Evolutionary conservation across 352 stramenopile species (phyloP), one percentile per base, ranked within the genome.

Genomic region (Globisporangium cystogenes): DNA sequence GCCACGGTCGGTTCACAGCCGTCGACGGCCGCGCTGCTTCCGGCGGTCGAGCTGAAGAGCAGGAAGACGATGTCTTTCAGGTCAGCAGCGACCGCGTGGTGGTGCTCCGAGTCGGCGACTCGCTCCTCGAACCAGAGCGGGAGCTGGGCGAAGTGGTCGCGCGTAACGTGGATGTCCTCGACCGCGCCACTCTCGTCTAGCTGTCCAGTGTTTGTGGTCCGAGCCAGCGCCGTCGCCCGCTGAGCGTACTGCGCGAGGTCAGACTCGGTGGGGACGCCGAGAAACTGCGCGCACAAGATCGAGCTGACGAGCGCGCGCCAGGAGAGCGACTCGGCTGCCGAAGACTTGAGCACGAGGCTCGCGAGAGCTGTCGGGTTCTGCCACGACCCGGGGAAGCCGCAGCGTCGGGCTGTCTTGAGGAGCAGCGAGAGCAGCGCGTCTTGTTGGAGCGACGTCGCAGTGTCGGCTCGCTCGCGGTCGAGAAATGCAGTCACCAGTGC

Each of bases 281-380:
- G 42, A 23, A 76, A 80, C 15, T 79, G 56, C 7, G 67, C 52
- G 48, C 59, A 72, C 10, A 83, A 15, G 35, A 85, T 26, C 27
- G 68, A 68, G 44, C 75, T 68, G 4, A 85, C 33, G 7, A 84
- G 59, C 16, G 57, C 55, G 31, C 63, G 61, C 76, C 76, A 87
- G 20, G 58, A 65, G 7, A 73, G 45, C 4, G 45, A 23, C 4
- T 21, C 27, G 18, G 33, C 14, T 14, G 26, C 23, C 4, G 45
- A 60, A 29, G 46, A 66, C 26, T 65, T 54, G 7, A 68, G 59
- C 40, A 70, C 70, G 33, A 83, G 43, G 29, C 53, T 55, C 36
- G 71, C 72, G 26, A 85, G 45, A 2, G 62, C 51, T 2, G 39
- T 64, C 15, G 70, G 29, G 36, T 70, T 60, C 52, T 55, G 62